A percentile compares a stretch with the other conserved stretches of the same genome.
Conservation (phyloP, 192 early-diverging fungal species). For the Mycoemilia scoparia region DNA sequence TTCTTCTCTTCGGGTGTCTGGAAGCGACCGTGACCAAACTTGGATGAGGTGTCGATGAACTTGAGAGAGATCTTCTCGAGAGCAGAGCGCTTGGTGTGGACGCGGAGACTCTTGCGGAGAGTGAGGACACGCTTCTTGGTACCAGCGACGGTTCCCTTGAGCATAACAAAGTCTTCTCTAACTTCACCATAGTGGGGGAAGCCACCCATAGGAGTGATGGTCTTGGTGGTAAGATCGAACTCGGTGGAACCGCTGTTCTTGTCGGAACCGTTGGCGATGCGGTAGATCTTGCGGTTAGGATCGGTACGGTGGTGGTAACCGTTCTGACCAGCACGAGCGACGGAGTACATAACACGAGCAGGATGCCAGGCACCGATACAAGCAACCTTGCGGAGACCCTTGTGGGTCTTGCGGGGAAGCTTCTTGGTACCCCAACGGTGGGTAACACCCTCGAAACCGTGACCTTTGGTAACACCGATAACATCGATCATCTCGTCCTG, state of each 20-base stretch:
- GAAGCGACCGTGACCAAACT: slow-evolving; percentile 99
- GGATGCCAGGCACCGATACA: slow-evolving; percentile 99
- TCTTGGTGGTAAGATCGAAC: slow-evolving; percentile 88
- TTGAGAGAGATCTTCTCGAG: slow-evolving; percentile 92
- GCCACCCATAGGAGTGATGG: slow-evolving; percentile 95
- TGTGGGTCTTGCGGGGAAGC: slow-evolving; percentile 99
- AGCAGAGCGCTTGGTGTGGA: slow-evolving; percentile 91
- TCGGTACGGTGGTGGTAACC: slow-evolving; percentile 99
- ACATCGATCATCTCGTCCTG: slow-evolving; percentile 99
- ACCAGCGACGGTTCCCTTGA: slow-evolving; percentile 96
- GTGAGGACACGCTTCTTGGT: slow-evolving; percentile 93
- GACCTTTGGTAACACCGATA: slow-evolving; percentile 97
- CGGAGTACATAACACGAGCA: slow-evolving; percentile 93
- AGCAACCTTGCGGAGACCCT: slow-evolving; percentile 99
- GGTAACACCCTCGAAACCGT: slow-evolving; percentile 98
- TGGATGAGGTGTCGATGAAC: slow-evolving; percentile 99
- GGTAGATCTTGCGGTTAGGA: slow-evolving; percentile 99
- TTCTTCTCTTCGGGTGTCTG: slow-evolving; percentile 94
- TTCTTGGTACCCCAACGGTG: slow-evolving; percentile 99
- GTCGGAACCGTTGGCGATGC: slow-evolving; percentile 79
- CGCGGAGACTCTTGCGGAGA: slow-evolving; percentile 92
- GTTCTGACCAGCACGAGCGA: slow-evolving; percentile 98
- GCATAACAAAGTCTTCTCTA: slow-evolving; percentile 95
- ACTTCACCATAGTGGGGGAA: slow-evolving; percentile 99
- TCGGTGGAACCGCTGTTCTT: slow-evolving; percentile 76